phyloP scores from a whole-genome alignment of 257 asterid genomes.

The Solanum tarijense region DNA sequence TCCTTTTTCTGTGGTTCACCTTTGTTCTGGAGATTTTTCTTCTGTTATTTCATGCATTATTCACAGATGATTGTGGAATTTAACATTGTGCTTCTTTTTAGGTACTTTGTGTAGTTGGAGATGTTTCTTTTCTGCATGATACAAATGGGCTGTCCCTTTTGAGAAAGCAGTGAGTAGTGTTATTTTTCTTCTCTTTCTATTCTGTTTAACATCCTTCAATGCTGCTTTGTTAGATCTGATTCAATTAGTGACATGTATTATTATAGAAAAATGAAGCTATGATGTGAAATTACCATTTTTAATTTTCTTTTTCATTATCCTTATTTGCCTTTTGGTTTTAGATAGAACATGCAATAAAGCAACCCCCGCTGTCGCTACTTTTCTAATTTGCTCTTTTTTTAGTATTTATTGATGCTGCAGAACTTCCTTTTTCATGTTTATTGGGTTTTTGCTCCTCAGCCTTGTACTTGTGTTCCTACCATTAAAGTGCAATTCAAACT shows the following conservation, averaged over 20 bases:
- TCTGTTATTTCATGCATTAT: neutral
- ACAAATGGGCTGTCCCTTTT: slow-evolving; percentile 82
- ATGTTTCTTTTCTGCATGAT: slow-evolving; percentile 89
- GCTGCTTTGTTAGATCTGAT: neutral
- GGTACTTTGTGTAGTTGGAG: slow-evolving; percentile 81
- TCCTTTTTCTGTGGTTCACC: neutral
- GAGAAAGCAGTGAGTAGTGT: slow-evolving; percentile 40
- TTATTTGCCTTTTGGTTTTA: neutral
- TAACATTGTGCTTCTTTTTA: slow-evolving; percentile 10
- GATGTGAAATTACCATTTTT: neutral
- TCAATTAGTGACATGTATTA: neutral
- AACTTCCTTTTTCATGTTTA: neutral
- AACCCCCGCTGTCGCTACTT: neutral
- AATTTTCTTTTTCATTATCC: neutral
- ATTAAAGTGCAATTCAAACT: neutral
- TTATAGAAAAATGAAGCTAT: neutral
- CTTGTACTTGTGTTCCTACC: neutral
- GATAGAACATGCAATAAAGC: neutral
- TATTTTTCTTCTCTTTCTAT: neutral
- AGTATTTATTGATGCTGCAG: neutral
- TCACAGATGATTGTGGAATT: neutral
- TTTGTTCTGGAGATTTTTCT: neutral
- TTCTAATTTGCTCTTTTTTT: neutral
- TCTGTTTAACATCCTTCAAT: neutral
- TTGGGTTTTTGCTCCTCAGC: neutral